Conservation (phyloP, 1,284 basidiomycete species). For the Agaricales sp. region DNA sequence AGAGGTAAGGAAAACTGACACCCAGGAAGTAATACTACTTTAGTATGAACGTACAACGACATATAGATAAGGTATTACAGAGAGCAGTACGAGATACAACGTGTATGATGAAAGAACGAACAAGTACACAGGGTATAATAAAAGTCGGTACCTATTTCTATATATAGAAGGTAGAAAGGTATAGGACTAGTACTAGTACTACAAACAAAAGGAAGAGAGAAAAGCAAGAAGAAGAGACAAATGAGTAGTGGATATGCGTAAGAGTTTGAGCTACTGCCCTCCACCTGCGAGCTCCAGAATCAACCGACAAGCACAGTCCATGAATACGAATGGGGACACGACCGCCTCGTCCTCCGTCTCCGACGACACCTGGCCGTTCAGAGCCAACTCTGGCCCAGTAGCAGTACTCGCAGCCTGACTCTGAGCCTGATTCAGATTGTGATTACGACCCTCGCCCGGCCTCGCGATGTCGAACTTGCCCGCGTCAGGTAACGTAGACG, state of each 20-base stretch:
- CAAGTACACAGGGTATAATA: no score
- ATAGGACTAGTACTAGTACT: no score
- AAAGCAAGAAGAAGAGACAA: background rate
- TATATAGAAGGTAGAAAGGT: no score
- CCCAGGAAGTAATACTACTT: no score
- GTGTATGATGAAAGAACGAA: no score
- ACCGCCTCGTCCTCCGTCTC: conserved; percentile 69
- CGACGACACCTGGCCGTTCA: conserved; percentile 15
- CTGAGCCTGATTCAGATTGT: conserved; percentile 40
- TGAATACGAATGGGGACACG: conserved; percentile 90
- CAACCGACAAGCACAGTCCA: conserved; percentile 86
- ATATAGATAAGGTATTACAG: no score
- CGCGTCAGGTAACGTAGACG: conserved; percentile 48
- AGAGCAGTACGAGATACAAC: no score
- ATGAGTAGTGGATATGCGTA: background rate
- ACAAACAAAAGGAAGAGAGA: no score
- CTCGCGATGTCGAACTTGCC: conserved; percentile 58
- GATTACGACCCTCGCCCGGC: conserved; percentile 32
- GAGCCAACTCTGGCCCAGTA: conserved; percentile 11
- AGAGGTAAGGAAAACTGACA: no score
- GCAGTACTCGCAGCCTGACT: conserved; percentile 19
- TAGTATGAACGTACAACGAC: no score
- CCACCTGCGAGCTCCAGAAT: conserved; percentile 76
- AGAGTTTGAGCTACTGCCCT: conserved; percentile 15
- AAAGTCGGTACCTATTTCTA: no score